phyloP scores from a whole-genome alignment of 805 yeast genomes.

The Cyberlindnera suaveolens region DNA sequence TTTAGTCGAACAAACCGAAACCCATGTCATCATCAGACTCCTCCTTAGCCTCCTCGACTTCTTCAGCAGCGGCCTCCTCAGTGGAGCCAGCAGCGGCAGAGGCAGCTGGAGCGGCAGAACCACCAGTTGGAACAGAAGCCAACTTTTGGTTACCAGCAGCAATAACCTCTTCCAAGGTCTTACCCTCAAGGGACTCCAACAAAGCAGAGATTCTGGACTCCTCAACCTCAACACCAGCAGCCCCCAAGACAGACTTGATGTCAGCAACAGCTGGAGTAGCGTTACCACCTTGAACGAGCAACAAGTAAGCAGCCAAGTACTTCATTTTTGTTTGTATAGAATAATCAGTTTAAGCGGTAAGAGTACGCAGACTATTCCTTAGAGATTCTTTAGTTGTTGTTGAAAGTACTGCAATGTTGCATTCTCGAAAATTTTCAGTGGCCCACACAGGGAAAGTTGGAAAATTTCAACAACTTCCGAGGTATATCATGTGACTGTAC shows the following conservation, averaged over 20 bases:
- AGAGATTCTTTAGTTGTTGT: not conserved
- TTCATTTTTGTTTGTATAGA: slow-evolving; percentile 47
- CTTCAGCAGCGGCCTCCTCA: slow-evolving; percentile 53
- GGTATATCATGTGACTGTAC: not conserved
- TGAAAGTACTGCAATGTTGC: not conserved
- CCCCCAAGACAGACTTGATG: slow-evolving; percentile 61
- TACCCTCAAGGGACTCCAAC: slow-evolving; percentile 74
- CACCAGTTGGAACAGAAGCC: slow-evolving; percentile 79
- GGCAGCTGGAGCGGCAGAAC: slow-evolving; percentile 56
- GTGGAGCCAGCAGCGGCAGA: slow-evolving; percentile 50
- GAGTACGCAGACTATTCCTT: slow-evolving; percentile 76
- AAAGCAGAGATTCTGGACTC: slow-evolving; percentile 66
- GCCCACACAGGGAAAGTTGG: not conserved
- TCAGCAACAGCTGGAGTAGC: slow-evolving; percentile 75
- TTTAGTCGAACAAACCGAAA: slow-evolving; percentile 87
- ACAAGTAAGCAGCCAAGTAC: slow-evolving; percentile 90
- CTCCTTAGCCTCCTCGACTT: slow-evolving; percentile 43
- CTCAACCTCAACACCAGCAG: slow-evolving; percentile 80
- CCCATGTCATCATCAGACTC: slow-evolving; percentile 78
- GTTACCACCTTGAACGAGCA: slow-evolving; percentile 85
- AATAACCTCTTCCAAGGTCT: slow-evolving; percentile 62
- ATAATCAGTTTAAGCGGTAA: slow-evolving; percentile 72
- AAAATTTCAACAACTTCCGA: not conserved
- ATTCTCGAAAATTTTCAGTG: slow-evolving; percentile 15
- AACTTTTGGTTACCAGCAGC: slow-evolving; percentile 78